Evolutionary conservation across 164 flowering plant genomes (phyloP).

Genomic region (Buxus sempervirens): DNA sequence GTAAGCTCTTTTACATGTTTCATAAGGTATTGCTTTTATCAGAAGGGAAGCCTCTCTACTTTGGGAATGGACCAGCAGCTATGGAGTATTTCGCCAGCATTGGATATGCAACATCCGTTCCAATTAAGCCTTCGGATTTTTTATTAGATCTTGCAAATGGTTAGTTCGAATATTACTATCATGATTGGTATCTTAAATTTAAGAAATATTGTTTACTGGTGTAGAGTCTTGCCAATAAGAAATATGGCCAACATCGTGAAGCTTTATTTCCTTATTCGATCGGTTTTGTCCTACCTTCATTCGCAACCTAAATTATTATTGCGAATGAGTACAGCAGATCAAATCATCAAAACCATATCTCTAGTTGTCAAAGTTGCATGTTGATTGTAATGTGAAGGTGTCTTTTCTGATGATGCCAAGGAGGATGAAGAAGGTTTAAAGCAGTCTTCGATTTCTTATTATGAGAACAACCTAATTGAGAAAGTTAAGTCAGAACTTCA

Average conservation of each 20-base stretch:
- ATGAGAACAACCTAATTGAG: conserved; percentile 27
- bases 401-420: conserved; percentile 20
- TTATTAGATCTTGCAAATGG: conserved; percentile 78
- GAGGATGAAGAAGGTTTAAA: conserved; percentile 16
- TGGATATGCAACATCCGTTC: conserved; percentile 48
- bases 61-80: conserved; percentile 52
- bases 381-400: conserved; percentile 27
- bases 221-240: too few species aligned
- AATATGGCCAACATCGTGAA: too few species aligned
- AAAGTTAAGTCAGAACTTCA: conserved; percentile 17
- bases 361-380: too few species aligned
- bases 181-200: conserved; percentile 45
- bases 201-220: too few species aligned
- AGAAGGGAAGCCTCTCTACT: conserved; percentile 65
- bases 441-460: conserved; percentile 24
- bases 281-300: too few species aligned
- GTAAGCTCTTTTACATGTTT: conserved; percentile 69
- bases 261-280: too few species aligned
- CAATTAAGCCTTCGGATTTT: conserved; percentile 80
- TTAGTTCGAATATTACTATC: too few species aligned
- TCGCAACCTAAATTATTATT: too few species aligned
- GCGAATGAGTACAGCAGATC: too few species aligned
- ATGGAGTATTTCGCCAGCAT: conserved; percentile 60
- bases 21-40: conserved; percentile 63
- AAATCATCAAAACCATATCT: too few species aligned